Conservation (phyloP, 208 protist genomes). For the Spironucleus salmonicida region DNA sequence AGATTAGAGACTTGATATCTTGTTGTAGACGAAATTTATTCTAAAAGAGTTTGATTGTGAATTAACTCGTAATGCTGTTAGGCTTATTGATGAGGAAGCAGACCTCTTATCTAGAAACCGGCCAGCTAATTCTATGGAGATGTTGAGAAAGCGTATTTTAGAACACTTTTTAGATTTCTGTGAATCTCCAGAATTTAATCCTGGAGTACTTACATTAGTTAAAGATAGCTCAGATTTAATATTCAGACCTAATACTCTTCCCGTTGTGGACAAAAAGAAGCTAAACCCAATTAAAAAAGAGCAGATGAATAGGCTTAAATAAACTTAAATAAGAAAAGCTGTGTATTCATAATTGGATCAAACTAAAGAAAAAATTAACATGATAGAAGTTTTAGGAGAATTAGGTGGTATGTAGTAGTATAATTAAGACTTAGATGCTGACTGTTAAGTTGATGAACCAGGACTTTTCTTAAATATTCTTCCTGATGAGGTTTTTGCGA, state of each 20-base stretch:
- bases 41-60: constrained; percentile 31
- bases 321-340: too few relatives aligned
- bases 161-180: constrained; percentile 3
- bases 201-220: neutral
- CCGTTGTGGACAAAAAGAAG: constrained; percentile 1
- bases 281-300: neutral
- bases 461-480: too few relatives aligned
- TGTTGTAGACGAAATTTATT: constrained; percentile 2
- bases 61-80: neutral
- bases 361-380: too few relatives aligned
- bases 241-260: constrained; percentile 14
- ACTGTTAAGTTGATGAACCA: too few relatives aligned
- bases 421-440: too few relatives aligned
- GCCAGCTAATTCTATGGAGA: neutral
- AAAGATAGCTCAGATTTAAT: neutral
- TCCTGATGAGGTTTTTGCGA: too few relatives aligned
- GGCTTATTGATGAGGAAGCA: constrained; percentile 20
- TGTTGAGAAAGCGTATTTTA: neutral
- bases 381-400: too few relatives aligned
- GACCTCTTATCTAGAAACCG: constrained; percentile 2
- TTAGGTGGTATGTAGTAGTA: too few relatives aligned
- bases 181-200: constrained; percentile 24
- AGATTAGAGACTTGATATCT: constrained; percentile 10
- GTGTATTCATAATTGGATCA: too few relatives aligned
- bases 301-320: too few relatives aligned